phyloP scores from a whole-genome alignment of 257 asterid genomes.

The Fraxinus cuspidata region DNA sequence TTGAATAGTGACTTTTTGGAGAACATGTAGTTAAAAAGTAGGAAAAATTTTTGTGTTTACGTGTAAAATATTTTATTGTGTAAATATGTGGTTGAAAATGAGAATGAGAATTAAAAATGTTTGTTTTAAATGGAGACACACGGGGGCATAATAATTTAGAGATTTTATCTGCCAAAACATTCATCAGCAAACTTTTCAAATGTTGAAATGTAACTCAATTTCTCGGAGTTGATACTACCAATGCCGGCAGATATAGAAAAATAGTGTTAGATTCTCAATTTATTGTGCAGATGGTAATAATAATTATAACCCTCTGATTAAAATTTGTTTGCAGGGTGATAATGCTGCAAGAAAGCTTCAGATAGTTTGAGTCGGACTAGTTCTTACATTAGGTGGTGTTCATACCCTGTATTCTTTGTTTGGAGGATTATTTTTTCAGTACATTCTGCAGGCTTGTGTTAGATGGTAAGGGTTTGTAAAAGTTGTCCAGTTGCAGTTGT shows the following conservation, averaged over 20 bases:
- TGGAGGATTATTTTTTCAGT: conserved; percentile 22
- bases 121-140: no score
- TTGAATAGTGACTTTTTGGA: no score
- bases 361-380: conserved; percentile 44
- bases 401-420: conserved; percentile 24
- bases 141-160: background rate
- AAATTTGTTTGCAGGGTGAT: conserved; percentile 56
- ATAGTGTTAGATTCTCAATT: background rate
- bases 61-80: no score
- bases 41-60: no score
- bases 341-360: conserved; percentile 41
- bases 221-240: background rate
- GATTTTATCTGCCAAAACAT: background rate
- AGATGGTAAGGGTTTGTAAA: conserved; percentile 49
- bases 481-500: conserved; percentile 34
- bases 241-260: background rate
- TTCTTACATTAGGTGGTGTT: background rate
- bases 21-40: no score
- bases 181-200: background rate
- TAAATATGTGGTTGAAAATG: no score
- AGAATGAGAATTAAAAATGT: no score
- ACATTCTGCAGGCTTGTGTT: conserved; percentile 31
- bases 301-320: conserved; percentile 5
- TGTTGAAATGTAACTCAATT: background rate
- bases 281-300: background rate